Conservation (phyloP, 225 moss, liverwort and hornwort species). For the Bryoerythrophyllum caledonicum region DNA sequence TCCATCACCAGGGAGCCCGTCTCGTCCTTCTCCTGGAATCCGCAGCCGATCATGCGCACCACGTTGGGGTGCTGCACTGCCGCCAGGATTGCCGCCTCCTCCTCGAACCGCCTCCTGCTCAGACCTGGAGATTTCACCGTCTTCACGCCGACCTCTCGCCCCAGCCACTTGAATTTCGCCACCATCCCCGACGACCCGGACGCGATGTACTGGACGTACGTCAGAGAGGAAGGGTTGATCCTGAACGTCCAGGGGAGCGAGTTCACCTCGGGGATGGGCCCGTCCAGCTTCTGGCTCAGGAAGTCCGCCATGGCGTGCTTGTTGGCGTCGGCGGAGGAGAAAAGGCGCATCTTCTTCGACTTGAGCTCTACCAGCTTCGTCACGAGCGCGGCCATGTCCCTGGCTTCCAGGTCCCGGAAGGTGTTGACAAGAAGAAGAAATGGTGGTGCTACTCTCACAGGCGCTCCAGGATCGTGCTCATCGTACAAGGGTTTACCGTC, state of each 20-base stretch:
- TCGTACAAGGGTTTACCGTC: conserved; percentile 24
- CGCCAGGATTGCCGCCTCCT: conserved; percentile 54
- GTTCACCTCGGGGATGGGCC: conserved; percentile 41
- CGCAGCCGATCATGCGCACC: conserved; percentile 53
- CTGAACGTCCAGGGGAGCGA: conserved; percentile 45
- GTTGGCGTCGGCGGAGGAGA: conserved; percentile 16
- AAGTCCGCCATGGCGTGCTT: conserved; percentile 38
- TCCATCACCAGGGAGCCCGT: conserved; percentile 49
- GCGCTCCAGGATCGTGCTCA: not conserved
- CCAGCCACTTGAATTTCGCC: conserved; percentile 43
- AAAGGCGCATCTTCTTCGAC: not conserved
- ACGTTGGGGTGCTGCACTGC: conserved; percentile 55
- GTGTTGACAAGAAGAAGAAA: not conserved
- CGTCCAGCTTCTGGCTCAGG: conserved; percentile 49
- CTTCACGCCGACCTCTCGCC: conserved; percentile 46
- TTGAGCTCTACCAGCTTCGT: conserved; percentile 35
- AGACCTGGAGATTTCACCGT: conserved; percentile 46
- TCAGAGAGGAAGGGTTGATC: conserved; percentile 26
- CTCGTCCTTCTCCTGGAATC: conserved; percentile 27
- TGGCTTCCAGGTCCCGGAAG: conserved; percentile 27
- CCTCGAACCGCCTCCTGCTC: conserved; percentile 47
- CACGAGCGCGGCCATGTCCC: conserved; percentile 32
- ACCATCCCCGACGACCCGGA: conserved; percentile 52
- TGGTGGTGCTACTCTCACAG: not conserved
- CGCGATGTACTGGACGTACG: conserved; percentile 31